Evolutionary conservation across 2,329 filamentous ascomycete species (phyloP).

Genomic region (Cadophora sp.): DNA sequence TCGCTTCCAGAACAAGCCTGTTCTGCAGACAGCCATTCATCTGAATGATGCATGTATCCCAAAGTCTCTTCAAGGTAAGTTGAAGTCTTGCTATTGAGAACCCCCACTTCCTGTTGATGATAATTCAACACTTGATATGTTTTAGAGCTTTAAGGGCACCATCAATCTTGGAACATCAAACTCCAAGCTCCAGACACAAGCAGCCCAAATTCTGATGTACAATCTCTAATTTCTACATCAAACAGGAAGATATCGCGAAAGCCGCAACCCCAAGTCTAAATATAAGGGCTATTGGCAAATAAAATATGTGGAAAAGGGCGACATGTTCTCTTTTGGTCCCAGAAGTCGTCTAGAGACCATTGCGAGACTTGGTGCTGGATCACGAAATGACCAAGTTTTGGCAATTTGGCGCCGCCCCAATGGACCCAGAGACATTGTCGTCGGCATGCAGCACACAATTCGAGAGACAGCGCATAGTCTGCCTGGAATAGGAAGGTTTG

Average conservation of each 20-base stretch:
- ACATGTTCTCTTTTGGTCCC: constrained; percentile 1
- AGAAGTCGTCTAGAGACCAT: constrained; percentile 1
- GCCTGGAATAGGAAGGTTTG: too few species aligned
- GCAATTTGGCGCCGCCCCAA: background rate
- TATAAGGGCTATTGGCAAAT: background rate
- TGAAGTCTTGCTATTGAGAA: background rate
- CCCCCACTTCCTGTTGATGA: background rate
- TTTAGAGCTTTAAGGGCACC: background rate
- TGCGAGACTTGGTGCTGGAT: background rate
- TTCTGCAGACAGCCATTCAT: constrained; percentile 19
- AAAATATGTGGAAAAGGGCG: background rate
- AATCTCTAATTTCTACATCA: background rate
- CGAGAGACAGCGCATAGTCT: too few species aligned
- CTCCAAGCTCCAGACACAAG: background rate
- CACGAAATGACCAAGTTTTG: background rate
- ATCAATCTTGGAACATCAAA: background rate
- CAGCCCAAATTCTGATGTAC: background rate
- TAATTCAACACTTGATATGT: background rate
- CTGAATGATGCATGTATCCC: constrained; percentile 17
- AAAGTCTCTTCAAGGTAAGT: constrained; percentile 8
- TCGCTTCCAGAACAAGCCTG: background rate
- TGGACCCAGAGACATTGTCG: too few species aligned
- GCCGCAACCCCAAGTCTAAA: background rate
- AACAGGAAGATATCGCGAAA: background rate
- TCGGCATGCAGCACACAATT: background rate